Base-by-base conservation (phyloP, 352 stramenopile genomes). In the Phytophthora capsici region DNA sequence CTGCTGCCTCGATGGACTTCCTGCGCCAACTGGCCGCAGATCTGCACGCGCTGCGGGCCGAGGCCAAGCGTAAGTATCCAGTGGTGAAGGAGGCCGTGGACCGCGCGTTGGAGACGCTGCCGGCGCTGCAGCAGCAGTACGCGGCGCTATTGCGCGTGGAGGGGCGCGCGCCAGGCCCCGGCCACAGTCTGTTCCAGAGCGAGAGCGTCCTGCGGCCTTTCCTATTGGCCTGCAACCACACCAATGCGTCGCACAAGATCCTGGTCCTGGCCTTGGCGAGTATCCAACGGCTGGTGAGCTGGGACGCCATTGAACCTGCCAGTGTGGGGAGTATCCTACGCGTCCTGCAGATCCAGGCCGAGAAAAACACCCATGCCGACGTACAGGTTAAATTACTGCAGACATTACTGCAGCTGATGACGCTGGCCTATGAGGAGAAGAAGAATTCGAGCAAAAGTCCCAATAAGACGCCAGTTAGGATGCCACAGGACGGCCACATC, bases 1-100 rank as follows among this genome's bases (percentile, higher is more conserved):
- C 13, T 23, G n/a, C 28, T 45, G 30, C 6, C 28, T 23, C 20
- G 7, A 98, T 98, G 91, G 91, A 98, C 69, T 98, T 98, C 72
- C 78, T 98, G 40, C 88, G 91, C 22, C 78, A 95, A 47, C 69
- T 98, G 45, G 90, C 91, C 53, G 89, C 90, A 17, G 92, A 98
- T 70, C 89, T 98, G 26, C 79, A 94, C 55, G 77, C 83, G 52
- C 75, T 98, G 60, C 88, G 87, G 16, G 51, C 62, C 19, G 92
- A 97, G 74, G 89, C 89, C 52, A 92, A 90, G 76, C 90, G 92
- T 60, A 96, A 96, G 71, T 93, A 97, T 57, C 91, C 91, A 61
- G 96, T 96, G 25, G 95, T 99, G 17, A 98, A 98, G 63, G 96
- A 99, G 66, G 96, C 97, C 16, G 93, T 96, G 38, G 96, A 99